These are phyloP conservation scores for Mycena crocata DNA, from an alignment of 768 basidiomycete genomes.

Conservation along the genomic window DNA sequence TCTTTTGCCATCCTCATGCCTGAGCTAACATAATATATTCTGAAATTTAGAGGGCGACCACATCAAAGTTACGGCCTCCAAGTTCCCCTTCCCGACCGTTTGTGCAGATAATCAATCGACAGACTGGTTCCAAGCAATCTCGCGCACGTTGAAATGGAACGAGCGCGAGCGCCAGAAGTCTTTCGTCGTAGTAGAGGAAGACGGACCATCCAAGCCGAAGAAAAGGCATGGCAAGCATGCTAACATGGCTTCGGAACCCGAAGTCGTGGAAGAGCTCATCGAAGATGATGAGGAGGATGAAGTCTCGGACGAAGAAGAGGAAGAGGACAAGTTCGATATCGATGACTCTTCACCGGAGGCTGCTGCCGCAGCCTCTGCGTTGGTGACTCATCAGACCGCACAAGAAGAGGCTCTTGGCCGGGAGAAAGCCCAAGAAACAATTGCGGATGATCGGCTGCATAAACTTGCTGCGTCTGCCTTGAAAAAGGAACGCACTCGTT, in stretches of 20 bases:
- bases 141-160: conserved; percentile 98
- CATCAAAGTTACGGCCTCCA: conserved; percentile 97
- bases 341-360: conserved; percentile 85
- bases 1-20: neutral
- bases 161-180: conserved; percentile 98
- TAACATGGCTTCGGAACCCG: conserved; percentile 32
- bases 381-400: conserved; percentile 29
- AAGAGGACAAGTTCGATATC: conserved; percentile 87
- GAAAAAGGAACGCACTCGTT: conserved; percentile 46
- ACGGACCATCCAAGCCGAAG: conserved; percentile 61
- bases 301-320: conserved; percentile 58
- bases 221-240: conserved; percentile 39
- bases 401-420: conserved; percentile 37
- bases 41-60: conserved; percentile 95
- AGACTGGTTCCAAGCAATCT: conserved; percentile 99
- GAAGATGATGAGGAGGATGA: conserved; percentile 64
- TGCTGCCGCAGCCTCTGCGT: conserved; percentile 38
- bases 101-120: conserved; percentile 98
- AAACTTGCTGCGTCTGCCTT: conserved; percentile 47
- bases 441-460: conserved; percentile 42
- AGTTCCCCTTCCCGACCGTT: conserved; percentile 98
- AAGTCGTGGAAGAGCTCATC: conserved; percentile 46
- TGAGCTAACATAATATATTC: conserved; percentile 24
- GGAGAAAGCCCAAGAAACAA: conserved; percentile 44
- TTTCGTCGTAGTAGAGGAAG: conserved; percentile 96